phyloP scores from a whole-genome alignment of 1,284 basidiomycete species.

The Exobasidium rhododendri region DNA sequence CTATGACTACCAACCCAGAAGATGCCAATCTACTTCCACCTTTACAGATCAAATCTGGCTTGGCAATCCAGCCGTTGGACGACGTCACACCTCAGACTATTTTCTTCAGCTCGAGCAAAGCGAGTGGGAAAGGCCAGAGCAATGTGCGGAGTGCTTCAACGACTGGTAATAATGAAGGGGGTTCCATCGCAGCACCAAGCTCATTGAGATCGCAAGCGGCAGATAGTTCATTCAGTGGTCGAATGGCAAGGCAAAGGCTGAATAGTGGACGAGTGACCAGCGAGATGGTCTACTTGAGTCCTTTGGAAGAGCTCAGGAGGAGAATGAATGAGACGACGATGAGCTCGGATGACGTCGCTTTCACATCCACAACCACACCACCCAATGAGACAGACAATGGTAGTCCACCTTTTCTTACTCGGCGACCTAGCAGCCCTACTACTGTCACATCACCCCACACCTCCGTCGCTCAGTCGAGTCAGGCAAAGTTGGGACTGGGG shows the following conservation, averaged over 20 bases:
- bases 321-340: constrained; percentile 17
- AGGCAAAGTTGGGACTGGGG: constrained; percentile 28
- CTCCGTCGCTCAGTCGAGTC: constrained; percentile 18
- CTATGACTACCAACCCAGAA: neutral
- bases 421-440: constrained; percentile 2
- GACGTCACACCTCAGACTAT: constrained; percentile 90
- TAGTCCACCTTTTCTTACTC: neutral
- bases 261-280: constrained; percentile 31
- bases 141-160: neutral
- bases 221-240: constrained; percentile 32
- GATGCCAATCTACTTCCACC: constrained; percentile 1
- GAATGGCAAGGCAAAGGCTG: constrained; percentile 33
- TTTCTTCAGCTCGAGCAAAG: constrained; percentile 70
- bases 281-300: constrained; percentile 25
- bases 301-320: constrained; percentile 35
- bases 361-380: neutral
- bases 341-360: neutral
- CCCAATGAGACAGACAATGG: neutral
- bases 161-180: neutral
- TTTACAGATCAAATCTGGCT: constrained; percentile 59
- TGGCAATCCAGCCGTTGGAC: constrained; percentile 65
- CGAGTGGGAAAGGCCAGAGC: too few species aligned
- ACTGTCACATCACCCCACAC: neutral
- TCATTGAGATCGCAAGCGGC: constrained; percentile 34
- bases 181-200: constrained; percentile 8